Percentiles rank a stretch among this genome's conserved stretches.
Conservation (phyloP, 257 asterid species). For the Agastache rugosa region DNA sequence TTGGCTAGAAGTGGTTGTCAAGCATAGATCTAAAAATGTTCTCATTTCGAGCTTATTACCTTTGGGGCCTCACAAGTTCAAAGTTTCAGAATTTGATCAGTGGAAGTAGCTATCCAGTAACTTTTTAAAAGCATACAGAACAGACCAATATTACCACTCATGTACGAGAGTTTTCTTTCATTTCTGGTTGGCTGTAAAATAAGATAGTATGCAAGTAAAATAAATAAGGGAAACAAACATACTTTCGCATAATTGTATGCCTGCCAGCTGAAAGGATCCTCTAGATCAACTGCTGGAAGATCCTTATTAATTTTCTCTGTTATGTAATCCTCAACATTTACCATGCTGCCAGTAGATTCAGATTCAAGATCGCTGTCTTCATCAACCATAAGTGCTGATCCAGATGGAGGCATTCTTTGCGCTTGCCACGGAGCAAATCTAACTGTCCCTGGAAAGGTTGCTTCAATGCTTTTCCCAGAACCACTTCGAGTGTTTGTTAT, state of each 20-base stretch:
- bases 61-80: conserved; percentile 22
- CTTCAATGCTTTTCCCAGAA: conserved; percentile 90
- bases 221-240: conserved; percentile 40
- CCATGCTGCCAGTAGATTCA: conserved; percentile 63
- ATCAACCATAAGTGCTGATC: conserved; percentile 51
- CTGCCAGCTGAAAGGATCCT: conserved; percentile 96
- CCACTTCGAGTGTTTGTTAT: conserved; percentile 69
- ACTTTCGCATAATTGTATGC: conserved; percentile 94
- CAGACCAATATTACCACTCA: conserved; percentile 6
- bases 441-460: conserved; percentile 91
- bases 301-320: conserved; percentile 85
- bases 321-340: conserved; percentile 81
- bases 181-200: conserved; percentile 21
- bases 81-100: conserved; percentile 25
- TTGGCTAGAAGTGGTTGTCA: background rate
- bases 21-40: conserved; percentile 13
- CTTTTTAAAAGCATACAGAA: background rate
- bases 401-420: conserved; percentile 56
- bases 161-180: background rate
- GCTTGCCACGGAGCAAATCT: conserved; percentile 89
- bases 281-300: conserved; percentile 91
- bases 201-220: conserved; percentile 19
- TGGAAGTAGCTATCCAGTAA: background rate
- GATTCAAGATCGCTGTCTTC: conserved; percentile 88
- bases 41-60: conserved; percentile 14